These are phyloP conservation scores for Pugionium dolabratum DNA, from an alignment of 345 rosid species.

Conservation along the genomic window DNA sequence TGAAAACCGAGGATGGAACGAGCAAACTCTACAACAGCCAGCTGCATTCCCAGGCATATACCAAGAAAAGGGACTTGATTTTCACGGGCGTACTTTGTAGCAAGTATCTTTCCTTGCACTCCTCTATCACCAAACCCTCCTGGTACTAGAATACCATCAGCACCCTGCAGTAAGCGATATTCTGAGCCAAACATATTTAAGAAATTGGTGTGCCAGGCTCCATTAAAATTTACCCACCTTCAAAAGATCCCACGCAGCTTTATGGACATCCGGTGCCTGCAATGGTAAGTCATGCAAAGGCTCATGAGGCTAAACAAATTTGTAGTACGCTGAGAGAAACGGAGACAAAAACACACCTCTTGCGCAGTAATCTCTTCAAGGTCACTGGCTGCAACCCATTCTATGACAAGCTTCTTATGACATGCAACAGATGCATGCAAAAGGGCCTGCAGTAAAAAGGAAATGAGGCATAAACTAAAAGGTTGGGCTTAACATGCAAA, in stretches of 20 bases:
- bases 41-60: conserved; percentile 81
- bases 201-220: conserved; percentile 10
- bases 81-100: conserved; percentile 74
- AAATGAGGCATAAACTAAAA: too few species aligned
- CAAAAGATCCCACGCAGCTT: conserved; percentile 64
- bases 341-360: conserved; percentile 41
- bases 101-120: conserved; percentile 76
- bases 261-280: conserved; percentile 57
- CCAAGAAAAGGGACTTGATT: conserved; percentile 68
- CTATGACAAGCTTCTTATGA: conserved; percentile 55
- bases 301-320: not conserved
- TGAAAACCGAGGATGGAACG: conserved; percentile 61
- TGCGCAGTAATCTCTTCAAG: conserved; percentile 57
- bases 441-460: conserved; percentile 53
- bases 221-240: conserved; percentile 42
- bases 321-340: conserved; percentile 10
- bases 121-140: conserved; percentile 90
- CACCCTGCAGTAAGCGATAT: conserved; percentile 46
- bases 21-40: conserved; percentile 76
- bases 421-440: conserved; percentile 82
- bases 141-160: conserved; percentile 71
- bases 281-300: conserved; percentile 8
- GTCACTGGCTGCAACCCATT: conserved; percentile 81
- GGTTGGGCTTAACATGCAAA: not conserved
- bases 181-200: conserved; percentile 18